Conservation (phyloP, 2,329 filamentous ascomycete species). For the Ophiostoma angusticollis region DNA sequence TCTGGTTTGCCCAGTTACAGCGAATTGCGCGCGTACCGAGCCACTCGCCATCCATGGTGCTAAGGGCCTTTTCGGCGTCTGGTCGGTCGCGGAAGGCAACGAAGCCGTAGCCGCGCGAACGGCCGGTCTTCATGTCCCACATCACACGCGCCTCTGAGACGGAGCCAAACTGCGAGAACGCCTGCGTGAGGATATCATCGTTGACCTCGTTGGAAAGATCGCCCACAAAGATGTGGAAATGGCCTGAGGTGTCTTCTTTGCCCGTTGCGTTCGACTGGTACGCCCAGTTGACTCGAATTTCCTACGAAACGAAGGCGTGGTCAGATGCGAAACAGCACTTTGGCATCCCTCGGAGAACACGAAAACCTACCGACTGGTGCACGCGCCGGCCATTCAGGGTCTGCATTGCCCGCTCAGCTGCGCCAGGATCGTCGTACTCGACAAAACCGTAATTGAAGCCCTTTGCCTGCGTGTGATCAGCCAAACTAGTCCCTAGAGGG, state of each 20-base stretch:
- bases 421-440: slow-evolving; percentile 94
- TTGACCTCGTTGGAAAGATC: slow-evolving; percentile 98
- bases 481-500: no score
- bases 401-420: slow-evolving; percentile 92
- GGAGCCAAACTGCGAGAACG: slow-evolving; percentile 88
- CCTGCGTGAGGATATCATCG: slow-evolving; percentile 83
- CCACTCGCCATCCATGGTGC: slow-evolving; percentile 98
- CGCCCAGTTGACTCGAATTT: slow-evolving; percentile 99
- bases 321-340: background rate
- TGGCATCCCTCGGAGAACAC: background rate
- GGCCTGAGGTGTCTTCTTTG: slow-evolving; percentile 96
- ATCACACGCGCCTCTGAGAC: slow-evolving; percentile 97
- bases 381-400: slow-evolving; percentile 91
- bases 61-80: slow-evolving; percentile 91
- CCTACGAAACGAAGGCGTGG: slow-evolving; percentile 35
- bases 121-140: slow-evolving; percentile 99
- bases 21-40: slow-evolving; percentile 94
- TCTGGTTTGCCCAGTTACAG: slow-evolving; percentile 99
- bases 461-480: slow-evolving; percentile 49
- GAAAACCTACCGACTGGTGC: slow-evolving; percentile 71
- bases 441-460: slow-evolving; percentile 99
- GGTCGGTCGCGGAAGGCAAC: slow-evolving; percentile 89
- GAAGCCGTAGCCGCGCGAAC: slow-evolving; percentile 94
- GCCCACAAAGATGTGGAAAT: slow-evolving; percentile 98
- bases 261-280: slow-evolving; percentile 90